Base-by-base conservation (phyloP, 1,284 basidiomycete genomes). In the Rhodotorula mucilaginosa region DNA sequence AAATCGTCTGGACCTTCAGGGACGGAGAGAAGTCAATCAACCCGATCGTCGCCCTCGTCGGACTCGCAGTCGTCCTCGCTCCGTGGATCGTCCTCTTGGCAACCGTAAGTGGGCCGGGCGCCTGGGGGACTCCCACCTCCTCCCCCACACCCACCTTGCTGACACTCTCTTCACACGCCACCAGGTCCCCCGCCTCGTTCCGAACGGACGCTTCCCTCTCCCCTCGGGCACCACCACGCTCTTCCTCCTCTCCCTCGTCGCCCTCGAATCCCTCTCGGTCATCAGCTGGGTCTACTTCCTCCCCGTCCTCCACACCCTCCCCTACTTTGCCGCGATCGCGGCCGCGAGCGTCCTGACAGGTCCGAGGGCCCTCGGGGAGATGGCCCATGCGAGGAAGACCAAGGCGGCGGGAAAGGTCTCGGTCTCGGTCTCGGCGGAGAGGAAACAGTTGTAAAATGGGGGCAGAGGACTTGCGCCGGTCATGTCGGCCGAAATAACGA, bases 1-100 rank as follows among this genome's bases (percentile, higher is more conserved):
- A 66, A 31, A 64, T 74, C 52, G 15, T 47, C 2, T 74, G 72
- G 72, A 74, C 72, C 8, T 70, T 72, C 52, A 56, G 64, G 49
- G 34, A 18, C 7, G 51, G 19, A n/a, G 74, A 76, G 64, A 72
- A 67, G 61, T 13, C 29, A 6, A 64, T 74, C 26, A 31, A 26
- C 2, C 5, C 19, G 1, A 44, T 70, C 48, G 31, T 64, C 26
- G 70, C 72, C 10, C 29, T 62, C 21, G 29, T 39, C 5, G 74
- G 72, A 21, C 23, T 64, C 13, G 66, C 56, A 15, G 31, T 69
- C n/a, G 74, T 76, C 23, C 56, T 68, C 19, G 31, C 60, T 3
- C 72, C 74, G 1, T 76, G 74, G 74, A 12, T 58, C 23, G 61
- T 70, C 12, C 60, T 74, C 46, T 1, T 51, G 23, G 64, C 61